phyloP scores from a whole-genome alignment of 2,329 filamentous ascomycete genomes.

The Exophiala lecanii-corni region DNA sequence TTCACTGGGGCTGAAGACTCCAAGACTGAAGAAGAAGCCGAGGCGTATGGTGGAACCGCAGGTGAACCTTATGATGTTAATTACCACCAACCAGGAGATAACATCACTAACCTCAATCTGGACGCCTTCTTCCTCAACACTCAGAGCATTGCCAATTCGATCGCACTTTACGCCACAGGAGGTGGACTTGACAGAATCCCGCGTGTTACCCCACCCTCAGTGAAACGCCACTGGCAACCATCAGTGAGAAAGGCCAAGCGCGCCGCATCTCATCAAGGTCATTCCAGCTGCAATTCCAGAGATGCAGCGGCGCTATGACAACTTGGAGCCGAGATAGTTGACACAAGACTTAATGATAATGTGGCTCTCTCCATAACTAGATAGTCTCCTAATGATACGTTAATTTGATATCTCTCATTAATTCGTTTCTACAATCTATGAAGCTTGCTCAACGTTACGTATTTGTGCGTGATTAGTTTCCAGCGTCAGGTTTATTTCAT shows the following conservation, averaged over 20 bases:
- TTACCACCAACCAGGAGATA: conserved; percentile 53
- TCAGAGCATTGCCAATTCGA: conserved; percentile 63
- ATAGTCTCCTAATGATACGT: too few species aligned
- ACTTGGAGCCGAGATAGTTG: neutral
- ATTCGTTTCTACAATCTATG: neutral
- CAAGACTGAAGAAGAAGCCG: conserved; percentile 64
- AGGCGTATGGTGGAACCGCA: conserved; percentile 66
- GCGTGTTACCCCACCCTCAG: neutral
- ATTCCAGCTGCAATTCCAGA: neutral
- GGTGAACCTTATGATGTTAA: conserved; percentile 54
- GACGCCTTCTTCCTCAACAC: conserved; percentile 53
- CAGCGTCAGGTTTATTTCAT: too few species aligned
- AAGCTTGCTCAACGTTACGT: too few species aligned
- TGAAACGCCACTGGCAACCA: conserved; percentile 2
- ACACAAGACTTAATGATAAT: too few species aligned
- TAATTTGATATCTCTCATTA: neutral
- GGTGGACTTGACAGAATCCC: conserved; percentile 58
- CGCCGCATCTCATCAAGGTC: neutral
- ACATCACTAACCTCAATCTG: conserved; percentile 50
- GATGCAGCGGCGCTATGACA: neutral
- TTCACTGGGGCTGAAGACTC: conserved; percentile 72
- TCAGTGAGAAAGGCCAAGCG: conserved; percentile 1
- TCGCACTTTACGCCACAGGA: conserved; percentile 64
- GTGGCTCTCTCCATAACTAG: too few species aligned
- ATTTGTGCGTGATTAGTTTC: too few species aligned